These are phyloP conservation scores for Rutstroemia sp. DNA, from an alignment of 2,329 filamentous ascomycete species.

Conservation along the genomic window DNA sequence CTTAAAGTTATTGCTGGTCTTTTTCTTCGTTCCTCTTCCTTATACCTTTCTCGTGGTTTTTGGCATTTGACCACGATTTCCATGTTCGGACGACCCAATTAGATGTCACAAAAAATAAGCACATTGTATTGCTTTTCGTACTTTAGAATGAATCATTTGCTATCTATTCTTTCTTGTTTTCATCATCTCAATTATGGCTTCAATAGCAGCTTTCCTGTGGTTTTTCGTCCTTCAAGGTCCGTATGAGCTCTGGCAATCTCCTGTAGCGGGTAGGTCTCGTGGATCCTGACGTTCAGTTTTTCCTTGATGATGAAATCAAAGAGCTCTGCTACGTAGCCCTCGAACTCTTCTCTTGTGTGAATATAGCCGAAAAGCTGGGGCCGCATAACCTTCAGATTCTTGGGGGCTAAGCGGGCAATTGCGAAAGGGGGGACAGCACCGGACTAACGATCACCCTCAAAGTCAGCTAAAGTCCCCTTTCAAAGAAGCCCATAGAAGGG, in stretches of 20 bases:
- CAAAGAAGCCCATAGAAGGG: background rate
- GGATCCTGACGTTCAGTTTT: conserved; percentile 65
- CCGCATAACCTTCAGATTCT: conserved; percentile 71
- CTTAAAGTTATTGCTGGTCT: no score
- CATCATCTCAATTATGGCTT: conserved; percentile 39
- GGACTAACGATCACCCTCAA: conserved; percentile 7
- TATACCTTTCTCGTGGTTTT: background rate
- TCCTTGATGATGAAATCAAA: conserved; percentile 64
- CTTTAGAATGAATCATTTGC: background rate
- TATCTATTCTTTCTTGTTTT: background rate
- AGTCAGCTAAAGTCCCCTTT: no score
- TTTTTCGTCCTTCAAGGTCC: conserved; percentile 76
- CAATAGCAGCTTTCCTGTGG: conserved; percentile 75
- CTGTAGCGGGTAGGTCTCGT: conserved; percentile 69
- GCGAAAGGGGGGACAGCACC: conserved; percentile 58
- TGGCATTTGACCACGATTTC: background rate
- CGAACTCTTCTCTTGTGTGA: conserved; percentile 60
- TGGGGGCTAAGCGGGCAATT: conserved; percentile 51
- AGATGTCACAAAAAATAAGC: background rate
- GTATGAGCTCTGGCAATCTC: conserved; percentile 66
- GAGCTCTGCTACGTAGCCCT: conserved; percentile 62
- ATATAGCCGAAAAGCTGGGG: conserved; percentile 69
- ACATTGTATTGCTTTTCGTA: background rate
- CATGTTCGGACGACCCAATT: background rate
- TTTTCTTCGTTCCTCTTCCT: background rate